Conservation (phyloP, 106 monocot species). For the Amphibolis antarctica region DNA sequence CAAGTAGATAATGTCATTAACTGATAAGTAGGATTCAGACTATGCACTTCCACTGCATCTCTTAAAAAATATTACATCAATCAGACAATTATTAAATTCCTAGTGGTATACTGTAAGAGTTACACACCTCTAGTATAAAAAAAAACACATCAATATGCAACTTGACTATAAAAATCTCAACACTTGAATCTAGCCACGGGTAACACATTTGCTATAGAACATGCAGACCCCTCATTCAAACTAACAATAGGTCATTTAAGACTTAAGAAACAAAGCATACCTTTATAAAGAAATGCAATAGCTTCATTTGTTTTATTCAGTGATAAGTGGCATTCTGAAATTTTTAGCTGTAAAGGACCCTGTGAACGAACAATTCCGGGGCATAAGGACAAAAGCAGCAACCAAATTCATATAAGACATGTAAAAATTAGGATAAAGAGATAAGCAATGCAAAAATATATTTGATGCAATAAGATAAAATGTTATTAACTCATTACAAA, state of each 20-base stretch:
- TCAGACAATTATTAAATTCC: not conserved
- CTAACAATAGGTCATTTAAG: not conserved
- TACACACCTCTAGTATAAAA: no score
- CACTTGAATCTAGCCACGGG: no score
- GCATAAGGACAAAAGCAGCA: not conserved
- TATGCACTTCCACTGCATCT: no score
- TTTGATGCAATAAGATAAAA: no score
- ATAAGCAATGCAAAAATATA: not conserved
- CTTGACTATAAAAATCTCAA: no score
- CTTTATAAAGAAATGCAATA: constrained; percentile 69
- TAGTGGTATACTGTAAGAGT: not conserved
- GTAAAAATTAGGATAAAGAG: not conserved
- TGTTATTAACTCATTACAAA: no score
- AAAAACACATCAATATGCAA: no score
- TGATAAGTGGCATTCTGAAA: constrained; percentile 62
- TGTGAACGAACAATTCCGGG: constrained; percentile 8
- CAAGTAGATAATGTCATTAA: no score
- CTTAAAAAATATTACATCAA: not conserved
- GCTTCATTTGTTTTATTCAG: constrained; percentile 54
- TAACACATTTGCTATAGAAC: no score
- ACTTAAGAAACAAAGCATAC: constrained; percentile 13
- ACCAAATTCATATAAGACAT: not conserved
- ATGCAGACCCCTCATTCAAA: no score
- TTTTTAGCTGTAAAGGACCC: constrained; percentile 53
- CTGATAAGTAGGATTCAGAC: no score